Evolutionary conservation across 73 alveolate species (phyloP), one percentile per base, ranked within the genome.

Genomic region (Urostyla sp.): DNA sequence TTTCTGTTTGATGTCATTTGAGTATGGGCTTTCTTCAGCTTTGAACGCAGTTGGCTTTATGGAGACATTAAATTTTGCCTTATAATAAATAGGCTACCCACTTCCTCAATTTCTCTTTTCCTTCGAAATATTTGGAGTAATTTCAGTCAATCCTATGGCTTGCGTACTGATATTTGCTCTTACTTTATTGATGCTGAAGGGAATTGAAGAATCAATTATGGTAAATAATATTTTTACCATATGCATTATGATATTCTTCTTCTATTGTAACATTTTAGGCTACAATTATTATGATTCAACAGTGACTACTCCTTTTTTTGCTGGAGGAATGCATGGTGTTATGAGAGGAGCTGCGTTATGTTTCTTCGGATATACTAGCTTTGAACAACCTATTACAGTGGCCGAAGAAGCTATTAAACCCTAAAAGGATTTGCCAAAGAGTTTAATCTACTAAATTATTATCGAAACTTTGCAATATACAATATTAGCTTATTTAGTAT

Each of bases 321-420:
- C 32, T 7, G 18, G 18, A 13, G 63, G 63, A 50, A 11, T 13
- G 18, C 18, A 13, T 50, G 63, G 63, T 20, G 63, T 50, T 10
- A 50, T 50, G 63, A 50, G 63, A 50, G 63, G 63, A 13, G 63
- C 63, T 13, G 63, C 63, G 18, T 20, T 50, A 50, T 20, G 32
- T 13, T 50, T 50, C 63, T 50, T 50, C 20, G 63, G 63, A 50
- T 50, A 50, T 50, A 50, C 63, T 31, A 50, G 63, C 20, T 50
- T 50, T 50, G 63, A 50, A 50, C 63, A 50, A 20, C 63, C 63
- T 7, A 50, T 50, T 13, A 50, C 63, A 50, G 63, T 50, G 8
- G 63, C 63, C 10, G 63, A 50, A 20, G 63, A 50, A 50, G 63
- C 63, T 13, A 13, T 50, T 13, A 50, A 50, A 7, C 63, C 63